These are phyloP conservation scores for Aspergillus ustus DNA, from an alignment of 2,329 filamentous ascomycete species.

Conservation along the genomic window DNA sequence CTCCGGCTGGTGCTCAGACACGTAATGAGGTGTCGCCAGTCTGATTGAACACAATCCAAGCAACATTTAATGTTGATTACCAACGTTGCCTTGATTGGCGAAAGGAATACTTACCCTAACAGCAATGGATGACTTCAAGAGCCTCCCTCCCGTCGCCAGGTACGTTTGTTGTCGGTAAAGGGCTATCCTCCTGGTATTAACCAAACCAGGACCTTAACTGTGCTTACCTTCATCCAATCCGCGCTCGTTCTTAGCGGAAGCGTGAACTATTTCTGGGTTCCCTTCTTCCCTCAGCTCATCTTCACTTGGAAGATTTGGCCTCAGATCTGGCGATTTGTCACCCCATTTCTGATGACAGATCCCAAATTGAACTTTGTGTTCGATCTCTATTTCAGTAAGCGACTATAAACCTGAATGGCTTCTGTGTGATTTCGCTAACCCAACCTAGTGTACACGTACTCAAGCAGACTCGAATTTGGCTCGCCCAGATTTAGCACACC, in stretches of 20 bases:
- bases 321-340: conserved; percentile 63
- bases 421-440: conserved; percentile 36
- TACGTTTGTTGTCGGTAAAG: conserved; percentile 39
- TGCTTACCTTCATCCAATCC: conserved; percentile 66
- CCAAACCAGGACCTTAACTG: conserved; percentile 66
- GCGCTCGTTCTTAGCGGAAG: conserved; percentile 63
- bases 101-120: conserved; percentile 16
- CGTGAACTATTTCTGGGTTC: conserved; percentile 55
- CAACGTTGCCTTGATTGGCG: background rate
- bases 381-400: conserved; percentile 73
- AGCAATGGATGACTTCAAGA: conserved; percentile 66
- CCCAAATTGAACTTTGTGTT: conserved; percentile 63
- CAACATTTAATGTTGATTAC: background rate
- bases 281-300: conserved; percentile 58
- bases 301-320: conserved; percentile 58
- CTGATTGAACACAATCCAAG: background rate
- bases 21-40: conserved; percentile 18
- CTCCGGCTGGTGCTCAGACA: background rate
- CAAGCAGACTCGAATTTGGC: conserved; percentile 72
- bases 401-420: conserved; percentile 20
- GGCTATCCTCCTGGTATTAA: background rate
- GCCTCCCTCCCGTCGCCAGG: conserved; percentile 69
- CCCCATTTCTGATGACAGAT: conserved; percentile 64
- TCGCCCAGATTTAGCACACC: conserved; percentile 74
- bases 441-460: conserved; percentile 71